Percentiles rank a stretch among this genome's conserved stretches.
Evolutionary conservation across 116 monocot genomes (phyloP).

Genomic region (Posidonia oceanica): DNA sequence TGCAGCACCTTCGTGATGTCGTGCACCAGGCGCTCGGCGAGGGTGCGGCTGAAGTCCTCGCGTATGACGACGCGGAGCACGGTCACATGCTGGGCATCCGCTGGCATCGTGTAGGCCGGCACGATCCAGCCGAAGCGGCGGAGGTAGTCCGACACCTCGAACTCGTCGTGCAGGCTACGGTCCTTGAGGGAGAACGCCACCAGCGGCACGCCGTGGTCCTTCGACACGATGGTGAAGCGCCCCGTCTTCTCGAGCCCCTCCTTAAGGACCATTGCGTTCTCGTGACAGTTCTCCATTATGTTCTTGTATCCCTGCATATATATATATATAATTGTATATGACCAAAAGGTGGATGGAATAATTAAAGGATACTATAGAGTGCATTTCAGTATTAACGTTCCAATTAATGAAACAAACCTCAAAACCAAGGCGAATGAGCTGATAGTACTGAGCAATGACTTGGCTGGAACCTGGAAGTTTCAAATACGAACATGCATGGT

Average conservation of each 20-base stretch:
- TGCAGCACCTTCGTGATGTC: slow-evolving; percentile 69
- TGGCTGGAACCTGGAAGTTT: slow-evolving; percentile 62
- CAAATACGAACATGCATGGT: too few species aligned
- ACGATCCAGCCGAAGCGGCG: slow-evolving; percentile 90
- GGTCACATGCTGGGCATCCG: slow-evolving; percentile 66
- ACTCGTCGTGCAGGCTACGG: slow-evolving; percentile 47
- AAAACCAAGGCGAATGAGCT: slow-evolving; percentile 79
- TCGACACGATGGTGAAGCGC: slow-evolving; percentile 74
- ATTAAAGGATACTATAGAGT: too few species aligned
- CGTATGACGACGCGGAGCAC: slow-evolving; percentile 84
- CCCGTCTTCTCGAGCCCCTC: slow-evolving; percentile 49
- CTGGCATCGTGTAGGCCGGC: slow-evolving; percentile 96
- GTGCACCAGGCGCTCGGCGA: slow-evolving; percentile 67
- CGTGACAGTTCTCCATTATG: slow-evolving; percentile 91
- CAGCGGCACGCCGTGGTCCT: slow-evolving; percentile 81
- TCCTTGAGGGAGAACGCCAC: slow-evolving; percentile 89
- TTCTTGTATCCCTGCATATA: slow-evolving; percentile 60
- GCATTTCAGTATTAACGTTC: too few species aligned
- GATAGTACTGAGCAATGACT: slow-evolving; percentile 92
- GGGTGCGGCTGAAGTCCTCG: slow-evolving; percentile 84
- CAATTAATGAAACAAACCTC: slow-evolving; percentile 29
- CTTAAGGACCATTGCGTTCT: slow-evolving; percentile 64
- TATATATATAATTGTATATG: not conserved
- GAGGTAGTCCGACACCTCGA: slow-evolving; percentile 66
- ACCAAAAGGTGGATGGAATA: not conserved